phyloP scores from a whole-genome alignment of 805 yeast species.

The Starmerella tilneyi region DNA sequence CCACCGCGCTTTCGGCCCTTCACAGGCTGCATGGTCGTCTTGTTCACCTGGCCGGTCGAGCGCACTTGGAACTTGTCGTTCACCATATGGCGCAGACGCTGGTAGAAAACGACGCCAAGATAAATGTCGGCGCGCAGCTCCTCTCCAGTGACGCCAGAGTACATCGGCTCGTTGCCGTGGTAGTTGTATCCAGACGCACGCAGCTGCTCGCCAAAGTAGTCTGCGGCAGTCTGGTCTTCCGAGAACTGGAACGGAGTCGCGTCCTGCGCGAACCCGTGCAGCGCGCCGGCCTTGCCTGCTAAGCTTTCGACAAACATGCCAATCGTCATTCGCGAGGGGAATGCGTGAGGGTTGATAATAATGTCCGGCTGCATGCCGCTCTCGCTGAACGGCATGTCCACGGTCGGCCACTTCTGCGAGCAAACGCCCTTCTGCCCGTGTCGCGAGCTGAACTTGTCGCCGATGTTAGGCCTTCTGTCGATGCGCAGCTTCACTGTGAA shows the following conservation, averaged over 20 bases:
- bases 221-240: conserved; percentile 93
- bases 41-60: conserved; percentile 96
- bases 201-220: conserved; percentile 91
- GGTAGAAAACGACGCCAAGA: conserved; percentile 94
- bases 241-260: conserved; percentile 92
- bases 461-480: conserved; percentile 86
- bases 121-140: conserved; percentile 93
- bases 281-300: conserved; percentile 98
- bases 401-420: conserved; percentile 94
- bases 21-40: conserved; percentile 97
- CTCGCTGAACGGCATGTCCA: conserved; percentile 95
- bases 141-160: conserved; percentile 97
- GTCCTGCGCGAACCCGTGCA: conserved; percentile 96
- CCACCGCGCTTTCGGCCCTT: conserved; percentile 98
- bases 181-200: conserved; percentile 82
- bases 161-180: conserved; percentile 98
- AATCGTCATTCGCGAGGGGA: conserved; percentile 99
- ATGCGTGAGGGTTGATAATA: conserved; percentile 96
- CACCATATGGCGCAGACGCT: conserved; percentile 97
- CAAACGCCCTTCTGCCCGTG: conserved; percentile 99
- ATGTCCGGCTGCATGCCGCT: conserved; percentile 95
- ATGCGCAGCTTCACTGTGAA: conserved; percentile 82
- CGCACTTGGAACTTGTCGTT: conserved; percentile 99
- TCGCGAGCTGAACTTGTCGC: conserved; percentile 95
- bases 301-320: conserved; percentile 98